Conservation (phyloP, 2,329 filamentous ascomycete genomes). For the Trichoderma atroviride region DNA sequence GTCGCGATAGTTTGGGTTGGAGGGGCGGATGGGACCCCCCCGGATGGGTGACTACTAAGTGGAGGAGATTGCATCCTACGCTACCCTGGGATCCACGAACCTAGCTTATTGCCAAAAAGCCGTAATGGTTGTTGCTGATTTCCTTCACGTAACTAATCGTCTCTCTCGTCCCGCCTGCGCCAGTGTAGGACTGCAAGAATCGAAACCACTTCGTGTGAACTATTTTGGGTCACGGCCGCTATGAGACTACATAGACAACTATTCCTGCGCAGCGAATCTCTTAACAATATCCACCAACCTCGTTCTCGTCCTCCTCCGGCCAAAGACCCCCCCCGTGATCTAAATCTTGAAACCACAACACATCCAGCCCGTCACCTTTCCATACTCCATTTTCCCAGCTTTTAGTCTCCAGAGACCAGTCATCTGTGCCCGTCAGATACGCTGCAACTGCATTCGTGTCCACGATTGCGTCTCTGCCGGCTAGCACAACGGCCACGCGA, state of each 20-base stretch:
- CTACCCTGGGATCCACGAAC: too few relatives aligned
- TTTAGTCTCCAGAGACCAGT: slow-evolving; percentile 30
- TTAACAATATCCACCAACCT: slow-evolving; percentile 38
- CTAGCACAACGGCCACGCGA: slow-evolving; percentile 53
- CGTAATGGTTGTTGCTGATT: too few relatives aligned
- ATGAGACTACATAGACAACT: background rate
- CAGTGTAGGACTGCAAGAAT: background rate
- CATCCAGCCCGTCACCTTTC: slow-evolving; percentile 48
- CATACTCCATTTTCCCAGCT: slow-evolving; percentile 34
- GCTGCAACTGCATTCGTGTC: slow-evolving; percentile 54
- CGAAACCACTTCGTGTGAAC: background rate
- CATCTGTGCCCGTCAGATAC: slow-evolving; percentile 49
- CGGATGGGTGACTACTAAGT: background rate
- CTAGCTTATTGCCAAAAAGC: too few relatives aligned
- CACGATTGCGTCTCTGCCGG: slow-evolving; percentile 57
- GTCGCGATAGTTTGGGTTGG: background rate
- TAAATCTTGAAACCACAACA: slow-evolving; percentile 56
- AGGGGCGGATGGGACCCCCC: background rate
- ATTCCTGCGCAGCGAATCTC: slow-evolving; percentile 25
- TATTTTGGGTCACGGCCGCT: background rate
- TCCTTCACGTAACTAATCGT: too few relatives aligned
- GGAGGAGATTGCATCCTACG: too few relatives aligned
- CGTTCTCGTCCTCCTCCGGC: slow-evolving; percentile 39
- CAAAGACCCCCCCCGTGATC: slow-evolving; percentile 62
- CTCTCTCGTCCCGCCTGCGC: background rate